Evolutionary conservation across 192 early-diverging fungal genomes (phyloP).

Genomic region (Backusella sp.): DNA sequence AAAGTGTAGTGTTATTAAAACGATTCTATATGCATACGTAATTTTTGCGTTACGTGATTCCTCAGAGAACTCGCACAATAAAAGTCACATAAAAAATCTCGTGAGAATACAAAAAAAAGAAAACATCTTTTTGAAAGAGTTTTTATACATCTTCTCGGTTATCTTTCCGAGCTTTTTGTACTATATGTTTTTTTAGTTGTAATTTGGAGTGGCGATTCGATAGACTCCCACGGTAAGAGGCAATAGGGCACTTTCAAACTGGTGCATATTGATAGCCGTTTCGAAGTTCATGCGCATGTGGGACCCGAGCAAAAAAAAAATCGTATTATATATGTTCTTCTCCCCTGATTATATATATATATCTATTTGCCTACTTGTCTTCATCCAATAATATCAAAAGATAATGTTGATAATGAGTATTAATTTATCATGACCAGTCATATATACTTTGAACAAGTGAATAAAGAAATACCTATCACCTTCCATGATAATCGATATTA

Average conservation of each 20-base stretch:
- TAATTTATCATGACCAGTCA: neutral
- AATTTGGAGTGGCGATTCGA: neutral
- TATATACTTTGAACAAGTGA: neutral
- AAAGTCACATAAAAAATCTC: neutral
- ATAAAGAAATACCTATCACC: neutral
- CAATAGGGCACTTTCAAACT: neutral
- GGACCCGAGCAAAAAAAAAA: neutral
- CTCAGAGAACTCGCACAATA: neutral
- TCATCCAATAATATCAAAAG: neutral
- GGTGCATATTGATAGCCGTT: neutral
- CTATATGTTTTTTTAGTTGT: neutral
- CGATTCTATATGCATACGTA: neutral
- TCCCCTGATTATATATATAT: neutral
- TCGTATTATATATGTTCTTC: neutral
- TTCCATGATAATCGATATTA: neutral
- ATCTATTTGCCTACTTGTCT: neutral
- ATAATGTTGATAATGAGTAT: neutral
- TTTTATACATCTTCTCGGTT: neutral
- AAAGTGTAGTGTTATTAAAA: conserved; percentile 2
- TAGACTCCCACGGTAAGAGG: neutral
- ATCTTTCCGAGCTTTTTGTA: neutral
- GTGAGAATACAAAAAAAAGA: neutral
- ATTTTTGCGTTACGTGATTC: conserved; percentile 7
- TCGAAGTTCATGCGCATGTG: neutral
- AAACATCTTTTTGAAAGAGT: neutral